Percentiles rank a stretch among this genome's conserved stretches.
These are phyloP conservation scores for Plasmopara muralis DNA, from an alignment of 352 stramenopile species.

Conservation along the genomic window DNA sequence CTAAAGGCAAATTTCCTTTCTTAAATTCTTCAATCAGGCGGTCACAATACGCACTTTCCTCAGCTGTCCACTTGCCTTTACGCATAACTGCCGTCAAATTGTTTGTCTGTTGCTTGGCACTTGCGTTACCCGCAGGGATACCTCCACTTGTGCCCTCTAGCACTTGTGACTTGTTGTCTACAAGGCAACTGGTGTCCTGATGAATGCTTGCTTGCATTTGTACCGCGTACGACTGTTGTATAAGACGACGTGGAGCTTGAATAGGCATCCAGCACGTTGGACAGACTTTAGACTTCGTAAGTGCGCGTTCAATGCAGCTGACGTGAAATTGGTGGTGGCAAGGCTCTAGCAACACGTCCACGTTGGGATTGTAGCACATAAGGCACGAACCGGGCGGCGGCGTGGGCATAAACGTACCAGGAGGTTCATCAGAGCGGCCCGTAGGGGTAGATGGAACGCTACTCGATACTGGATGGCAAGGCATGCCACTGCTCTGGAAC, in stretches of 20 bases:
- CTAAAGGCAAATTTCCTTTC: slow-evolving; percentile 93
- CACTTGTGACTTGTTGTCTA: slow-evolving; percentile 23
- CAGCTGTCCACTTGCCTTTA: slow-evolving; percentile 94
- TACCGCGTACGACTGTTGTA: slow-evolving; percentile 19
- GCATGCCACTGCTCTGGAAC: slow-evolving; percentile 21
- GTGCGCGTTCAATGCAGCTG: slow-evolving; percentile 60
- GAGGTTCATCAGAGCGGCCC: slow-evolving; percentile 4
- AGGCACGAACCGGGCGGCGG: slow-evolving; percentile 23
- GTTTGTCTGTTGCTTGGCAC: slow-evolving; percentile 1
- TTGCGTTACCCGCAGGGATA: slow-evolving; percentile 1
- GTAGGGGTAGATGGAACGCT: neutral
- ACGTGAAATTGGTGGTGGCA: slow-evolving; percentile 80
- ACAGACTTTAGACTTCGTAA: slow-evolving; percentile 74
- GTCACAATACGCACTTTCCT: slow-evolving; percentile 97
- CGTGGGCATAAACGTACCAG: slow-evolving; percentile 12
- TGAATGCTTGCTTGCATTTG: slow-evolving; percentile 7
- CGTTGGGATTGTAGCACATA: slow-evolving; percentile 32
- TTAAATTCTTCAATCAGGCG: slow-evolving; percentile 97
- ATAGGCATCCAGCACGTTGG: slow-evolving; percentile 70
- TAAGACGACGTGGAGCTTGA: slow-evolving; percentile 46
- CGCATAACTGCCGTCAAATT: slow-evolving; percentile 47
- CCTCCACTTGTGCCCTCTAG: slow-evolving; percentile 10
- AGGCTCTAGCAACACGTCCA: slow-evolving; percentile 43
- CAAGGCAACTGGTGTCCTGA: slow-evolving; percentile 5
- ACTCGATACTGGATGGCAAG: slow-evolving; percentile 7